Evolutionary conservation across 805 yeast species (phyloP).

Genomic region (Crinitomyces ghanaensis): DNA sequence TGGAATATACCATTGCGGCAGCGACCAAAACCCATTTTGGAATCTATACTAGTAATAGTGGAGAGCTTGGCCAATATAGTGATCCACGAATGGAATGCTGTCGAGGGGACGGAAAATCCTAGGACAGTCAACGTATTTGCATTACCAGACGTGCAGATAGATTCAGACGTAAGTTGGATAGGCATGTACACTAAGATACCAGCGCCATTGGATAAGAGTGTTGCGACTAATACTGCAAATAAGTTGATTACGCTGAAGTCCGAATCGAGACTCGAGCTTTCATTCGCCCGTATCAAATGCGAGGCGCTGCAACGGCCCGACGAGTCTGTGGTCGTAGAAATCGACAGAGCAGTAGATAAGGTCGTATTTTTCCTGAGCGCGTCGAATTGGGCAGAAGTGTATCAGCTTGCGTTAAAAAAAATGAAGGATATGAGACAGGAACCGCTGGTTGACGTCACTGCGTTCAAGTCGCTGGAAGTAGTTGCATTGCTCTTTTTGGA

Average conservation of each 20-base stretch:
- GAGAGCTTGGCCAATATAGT: slow-evolving; percentile 10
- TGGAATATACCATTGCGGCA: slow-evolving; percentile 5
- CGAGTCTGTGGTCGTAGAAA: slow-evolving; percentile 7
- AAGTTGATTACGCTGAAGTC: slow-evolving; percentile 11
- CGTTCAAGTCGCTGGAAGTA: slow-evolving; percentile 36
- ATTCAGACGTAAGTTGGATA: slow-evolving; percentile 5
- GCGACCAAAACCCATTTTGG: slow-evolving; percentile 4
- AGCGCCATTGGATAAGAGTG: slow-evolving; percentile 5
- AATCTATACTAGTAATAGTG: slow-evolving; percentile 10
- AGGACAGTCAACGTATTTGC: no score
- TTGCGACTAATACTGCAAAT: slow-evolving; percentile 8
- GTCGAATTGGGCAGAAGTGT: slow-evolving; percentile 36
- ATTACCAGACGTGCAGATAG: no score
- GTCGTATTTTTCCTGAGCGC: slow-evolving; percentile 39
- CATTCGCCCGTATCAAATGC: slow-evolving; percentile 5
- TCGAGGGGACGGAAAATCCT: no score
- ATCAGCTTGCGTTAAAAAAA: slow-evolving; percentile 7
- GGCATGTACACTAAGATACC: slow-evolving; percentile 9
- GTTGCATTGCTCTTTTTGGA: slow-evolving; percentile 35
- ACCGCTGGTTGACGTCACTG: slow-evolving; percentile 28
- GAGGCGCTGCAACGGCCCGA: slow-evolving; percentile 4
- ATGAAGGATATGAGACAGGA: slow-evolving; percentile 26
- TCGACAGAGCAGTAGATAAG: slow-evolving; percentile 20
- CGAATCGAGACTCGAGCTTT: slow-evolving; percentile 4
- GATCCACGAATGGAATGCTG: slow-evolving; percentile 11